Evolutionary conservation across 2,329 filamentous ascomycete species (phyloP).

Genomic region (Pseudogymnoascus sp.): DNA sequence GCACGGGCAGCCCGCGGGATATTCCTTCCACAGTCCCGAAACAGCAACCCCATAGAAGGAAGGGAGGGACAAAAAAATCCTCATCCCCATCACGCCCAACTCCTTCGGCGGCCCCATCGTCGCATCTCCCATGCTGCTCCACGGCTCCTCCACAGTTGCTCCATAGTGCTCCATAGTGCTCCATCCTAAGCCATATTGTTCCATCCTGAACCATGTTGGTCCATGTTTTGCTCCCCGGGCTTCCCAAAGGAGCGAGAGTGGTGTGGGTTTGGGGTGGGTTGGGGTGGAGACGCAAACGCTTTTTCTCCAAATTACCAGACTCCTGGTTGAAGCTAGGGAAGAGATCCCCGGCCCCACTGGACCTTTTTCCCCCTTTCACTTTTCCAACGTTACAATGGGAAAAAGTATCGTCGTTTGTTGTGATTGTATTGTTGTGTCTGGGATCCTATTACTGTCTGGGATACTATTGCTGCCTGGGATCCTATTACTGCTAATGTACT

Average conservation of each 20-base stretch:
- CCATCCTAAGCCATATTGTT: not conserved
- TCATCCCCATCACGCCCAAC: not conserved
- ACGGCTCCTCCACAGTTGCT: not conserved
- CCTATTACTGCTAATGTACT: not conserved
- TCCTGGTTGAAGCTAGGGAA: not conserved
- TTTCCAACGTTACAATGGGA: not conserved
- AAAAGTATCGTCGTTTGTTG: not conserved
- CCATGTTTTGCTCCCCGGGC: not conserved
- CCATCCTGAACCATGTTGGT: not conserved
- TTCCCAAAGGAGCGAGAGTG: not conserved
- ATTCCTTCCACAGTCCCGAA: not conserved
- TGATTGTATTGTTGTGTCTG: not conserved
- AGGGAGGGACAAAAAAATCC: not conserved
- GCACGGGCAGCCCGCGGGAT: not conserved
- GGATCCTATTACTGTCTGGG: not conserved
- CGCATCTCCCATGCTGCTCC: not conserved
- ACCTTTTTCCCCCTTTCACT: not conserved
- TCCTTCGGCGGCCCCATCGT: not conserved
- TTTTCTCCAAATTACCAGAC: constrained; percentile 4
- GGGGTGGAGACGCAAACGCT: not conserved
- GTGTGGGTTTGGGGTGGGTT: not conserved
- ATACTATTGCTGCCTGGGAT: not conserved
- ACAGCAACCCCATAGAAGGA: not conserved
- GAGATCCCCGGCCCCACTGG: not conserved
- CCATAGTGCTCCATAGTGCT: not conserved